Conservation (phyloP, 2,329 filamentous ascomycete species). For the Arthroderma uncinatum region DNA sequence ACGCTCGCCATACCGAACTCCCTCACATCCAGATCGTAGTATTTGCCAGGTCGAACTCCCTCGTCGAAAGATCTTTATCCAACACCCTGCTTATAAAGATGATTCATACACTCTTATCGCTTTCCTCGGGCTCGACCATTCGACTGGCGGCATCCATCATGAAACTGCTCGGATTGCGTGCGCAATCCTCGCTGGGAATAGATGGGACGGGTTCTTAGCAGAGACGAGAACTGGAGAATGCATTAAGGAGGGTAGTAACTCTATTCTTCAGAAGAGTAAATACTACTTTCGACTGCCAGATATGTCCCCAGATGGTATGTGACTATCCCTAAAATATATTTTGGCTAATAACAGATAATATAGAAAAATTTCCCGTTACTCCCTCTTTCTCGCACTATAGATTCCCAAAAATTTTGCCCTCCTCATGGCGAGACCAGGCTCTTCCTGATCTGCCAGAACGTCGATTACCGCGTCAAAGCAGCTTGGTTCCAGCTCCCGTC, state of each 20-base stretch:
- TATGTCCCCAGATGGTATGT: background rate
- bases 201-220: constrained; percentile 2
- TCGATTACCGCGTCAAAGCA: background rate
- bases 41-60: background rate
- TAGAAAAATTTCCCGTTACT: background rate
- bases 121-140: background rate
- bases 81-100: background rate
- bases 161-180: background rate
- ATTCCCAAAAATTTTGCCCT: background rate
- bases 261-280: background rate
- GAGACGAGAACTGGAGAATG: background rate
- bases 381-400: background rate
- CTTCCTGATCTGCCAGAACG: background rate
- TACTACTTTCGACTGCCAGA: constrained; percentile 7
- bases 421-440: background rate
- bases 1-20: background rate
- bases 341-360: background rate
- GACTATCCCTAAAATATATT: background rate
- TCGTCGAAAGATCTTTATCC: background rate
- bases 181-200: background rate
- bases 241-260: background rate
- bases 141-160: background rate
- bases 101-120: background rate
- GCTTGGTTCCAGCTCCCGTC: background rate
- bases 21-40: background rate